Conservation (phyloP, 345 rosid genomes). For the Laguncularia racemosa region DNA sequence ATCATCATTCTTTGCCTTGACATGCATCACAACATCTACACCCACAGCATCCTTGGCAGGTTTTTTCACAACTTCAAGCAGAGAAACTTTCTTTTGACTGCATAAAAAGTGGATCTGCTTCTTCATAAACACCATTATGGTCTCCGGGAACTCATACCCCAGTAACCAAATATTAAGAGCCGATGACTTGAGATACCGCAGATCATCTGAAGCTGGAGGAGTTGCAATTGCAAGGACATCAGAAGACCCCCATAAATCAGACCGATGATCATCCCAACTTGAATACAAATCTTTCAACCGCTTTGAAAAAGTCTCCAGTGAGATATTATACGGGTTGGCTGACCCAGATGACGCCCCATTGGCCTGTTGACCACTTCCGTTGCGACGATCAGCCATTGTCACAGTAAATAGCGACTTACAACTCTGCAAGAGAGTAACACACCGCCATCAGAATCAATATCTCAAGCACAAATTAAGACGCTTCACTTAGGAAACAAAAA, state of each 20-base stretch:
- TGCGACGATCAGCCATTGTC: constrained; percentile 58
- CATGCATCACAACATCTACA: constrained; percentile 58
- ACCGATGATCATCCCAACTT: constrained; percentile 53
- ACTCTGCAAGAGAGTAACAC: too few relatives aligned
- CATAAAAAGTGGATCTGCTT: constrained; percentile 79
- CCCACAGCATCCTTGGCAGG: constrained; percentile 62
- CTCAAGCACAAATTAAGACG: too few relatives aligned
- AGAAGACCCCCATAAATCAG: constrained; percentile 62
- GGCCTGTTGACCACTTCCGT: constrained; percentile 40
- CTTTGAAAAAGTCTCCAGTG: constrained; percentile 43
- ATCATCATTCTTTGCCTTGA: constrained; percentile 64
- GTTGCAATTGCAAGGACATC: constrained; percentile 69
- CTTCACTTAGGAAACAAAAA: too few relatives aligned
- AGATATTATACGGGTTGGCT: constrained; percentile 42
- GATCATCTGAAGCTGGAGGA: constrained; percentile 75
- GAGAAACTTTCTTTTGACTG: constrained; percentile 65
- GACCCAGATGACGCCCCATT: constrained; percentile 32
- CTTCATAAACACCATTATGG: constrained; percentile 71
- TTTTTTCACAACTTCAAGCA: constrained; percentile 59
- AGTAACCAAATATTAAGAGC: constrained; percentile 86
- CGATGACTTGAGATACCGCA: constrained; percentile 80
- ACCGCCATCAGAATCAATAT: too few relatives aligned
- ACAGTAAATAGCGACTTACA: background rate
- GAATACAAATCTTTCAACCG: constrained; percentile 60
- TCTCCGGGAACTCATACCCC: constrained; percentile 94